phyloP scores from a whole-genome alignment of 208 protist species.

The Crithidia sp. region DNA sequence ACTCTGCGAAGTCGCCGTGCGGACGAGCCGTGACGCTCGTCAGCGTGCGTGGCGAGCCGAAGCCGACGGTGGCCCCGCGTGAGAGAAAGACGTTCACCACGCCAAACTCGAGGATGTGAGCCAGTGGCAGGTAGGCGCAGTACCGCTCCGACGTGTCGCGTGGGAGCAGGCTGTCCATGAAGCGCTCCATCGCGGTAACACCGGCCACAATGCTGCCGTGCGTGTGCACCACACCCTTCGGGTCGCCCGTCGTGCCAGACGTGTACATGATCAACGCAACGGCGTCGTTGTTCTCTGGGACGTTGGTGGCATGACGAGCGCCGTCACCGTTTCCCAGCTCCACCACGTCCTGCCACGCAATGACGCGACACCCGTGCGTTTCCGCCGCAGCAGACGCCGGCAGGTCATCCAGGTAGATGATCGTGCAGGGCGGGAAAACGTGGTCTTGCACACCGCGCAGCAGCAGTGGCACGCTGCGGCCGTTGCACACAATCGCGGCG shows the following conservation, averaged over 20 bases:
- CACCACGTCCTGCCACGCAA: constrained; percentile 65
- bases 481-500: constrained; percentile 69
- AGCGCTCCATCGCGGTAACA: constrained; percentile 48
- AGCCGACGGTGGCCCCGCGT: constrained; percentile 38
- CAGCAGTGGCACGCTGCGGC: constrained; percentile 54
- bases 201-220: constrained; percentile 66
- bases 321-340: constrained; percentile 29
- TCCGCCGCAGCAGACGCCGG: constrained; percentile 19
- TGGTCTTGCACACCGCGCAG: constrained; percentile 39
- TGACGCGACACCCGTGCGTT: constrained; percentile 27
- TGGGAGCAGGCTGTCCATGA: constrained; percentile 3
- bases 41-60: constrained; percentile 75
- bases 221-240: constrained; percentile 89
- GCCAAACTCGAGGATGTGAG: constrained; percentile 92
- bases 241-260: constrained; percentile 89
- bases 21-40: constrained; percentile 65
- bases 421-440: constrained; percentile 37
- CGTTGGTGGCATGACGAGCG: neutral
- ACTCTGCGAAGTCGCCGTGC: constrained; percentile 84
- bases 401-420: constrained; percentile 70
- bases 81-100: constrained; percentile 73
- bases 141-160: constrained; percentile 53
- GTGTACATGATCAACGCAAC: constrained; percentile 64
- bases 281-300: constrained; percentile 32
- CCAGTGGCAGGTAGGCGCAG: constrained; percentile 89